Percentiles rank a stretch among this genome's conserved stretches.
Evolutionary conservation across 2,329 filamentous ascomycete species (phyloP).

Genomic region (Xylaria sp.): DNA sequence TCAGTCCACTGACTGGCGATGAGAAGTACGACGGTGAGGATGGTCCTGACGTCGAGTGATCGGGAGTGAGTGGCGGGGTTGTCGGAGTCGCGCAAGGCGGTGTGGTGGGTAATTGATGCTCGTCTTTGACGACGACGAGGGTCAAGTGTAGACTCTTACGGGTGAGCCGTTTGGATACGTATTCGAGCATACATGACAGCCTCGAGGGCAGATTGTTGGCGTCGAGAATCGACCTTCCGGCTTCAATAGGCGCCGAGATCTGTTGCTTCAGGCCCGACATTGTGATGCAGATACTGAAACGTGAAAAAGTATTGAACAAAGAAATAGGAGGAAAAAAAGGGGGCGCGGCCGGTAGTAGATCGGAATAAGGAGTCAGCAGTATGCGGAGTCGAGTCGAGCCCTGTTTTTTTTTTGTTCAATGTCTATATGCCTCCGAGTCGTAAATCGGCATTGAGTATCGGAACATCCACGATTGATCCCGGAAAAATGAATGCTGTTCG

Average conservation of each 20-base stretch:
- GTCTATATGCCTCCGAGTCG: neutral
- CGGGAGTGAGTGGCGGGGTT: slow-evolving; percentile 29
- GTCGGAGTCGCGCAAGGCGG: slow-evolving; percentile 32
- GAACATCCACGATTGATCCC: neutral
- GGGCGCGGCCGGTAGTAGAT: neutral
- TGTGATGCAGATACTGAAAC: slow-evolving; percentile 4
- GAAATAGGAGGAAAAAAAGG: neutral
- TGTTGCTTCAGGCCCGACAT: slow-evolving; percentile 45
- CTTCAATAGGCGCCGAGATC: slow-evolving; percentile 60
- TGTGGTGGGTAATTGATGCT: slow-evolving; percentile 48
- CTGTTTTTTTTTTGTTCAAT: neutral
- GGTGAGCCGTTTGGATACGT: slow-evolving; percentile 51
- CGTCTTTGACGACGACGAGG: slow-evolving; percentile 51
- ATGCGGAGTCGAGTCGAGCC: slow-evolving; percentile 12
- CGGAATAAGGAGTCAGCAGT: slow-evolving; percentile 5
- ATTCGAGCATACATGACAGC: slow-evolving; percentile 52
- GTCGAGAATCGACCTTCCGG: slow-evolving; percentile 55
- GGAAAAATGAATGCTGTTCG: neutral
- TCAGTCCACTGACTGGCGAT: slow-evolving; percentile 34
- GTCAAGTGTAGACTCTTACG: slow-evolving; percentile 52
- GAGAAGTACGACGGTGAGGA: slow-evolving; percentile 31
- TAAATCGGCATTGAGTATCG: neutral
- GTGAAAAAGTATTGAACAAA: neutral
- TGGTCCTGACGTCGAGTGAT: slow-evolving; percentile 30
- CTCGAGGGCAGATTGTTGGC: slow-evolving; percentile 52